phyloP scores from a whole-genome alignment of 495 filamentous ascomycete genomes.

The Neurospora sp. region DNA sequence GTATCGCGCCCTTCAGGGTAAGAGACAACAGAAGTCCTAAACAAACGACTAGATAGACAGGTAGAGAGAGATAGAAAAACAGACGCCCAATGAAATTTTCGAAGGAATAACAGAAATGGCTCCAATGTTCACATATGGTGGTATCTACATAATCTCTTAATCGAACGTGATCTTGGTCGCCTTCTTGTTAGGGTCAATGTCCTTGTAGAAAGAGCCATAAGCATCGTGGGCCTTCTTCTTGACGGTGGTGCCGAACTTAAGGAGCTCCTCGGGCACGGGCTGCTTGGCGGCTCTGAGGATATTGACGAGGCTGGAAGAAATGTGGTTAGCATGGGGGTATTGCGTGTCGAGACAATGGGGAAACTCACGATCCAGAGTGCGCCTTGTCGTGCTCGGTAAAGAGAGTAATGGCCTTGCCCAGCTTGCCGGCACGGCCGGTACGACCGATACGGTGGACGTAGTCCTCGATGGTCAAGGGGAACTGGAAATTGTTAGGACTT shows the following conservation, averaged over 20 bases:
- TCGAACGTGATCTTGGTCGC: constrained; percentile 93
- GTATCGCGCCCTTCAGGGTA: constrained; percentile 31
- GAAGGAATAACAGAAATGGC: constrained; percentile 9
- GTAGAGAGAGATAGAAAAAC: background rate
- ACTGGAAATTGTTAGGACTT: constrained; percentile 20
- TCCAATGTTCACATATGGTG: background rate
- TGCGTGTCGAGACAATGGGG: background rate
- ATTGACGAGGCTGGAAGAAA: constrained; percentile 56
- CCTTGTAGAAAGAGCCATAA: constrained; percentile 90
- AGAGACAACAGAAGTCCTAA: constrained; percentile 4
- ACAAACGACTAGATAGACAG: background rate
- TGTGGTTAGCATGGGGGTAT: background rate
- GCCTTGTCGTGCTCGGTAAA: constrained; percentile 93
- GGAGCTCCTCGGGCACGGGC: constrained; percentile 71
- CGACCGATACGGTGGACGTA: constrained; percentile 96
- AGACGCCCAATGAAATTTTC: constrained; percentile 4
- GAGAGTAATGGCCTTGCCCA: constrained; percentile 81
- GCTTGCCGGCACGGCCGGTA: constrained; percentile 85
- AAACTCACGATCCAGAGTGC: constrained; percentile 69
- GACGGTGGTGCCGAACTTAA: constrained; percentile 95
- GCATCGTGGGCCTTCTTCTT: constrained; percentile 94
- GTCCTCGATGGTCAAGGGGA: constrained; percentile 68
- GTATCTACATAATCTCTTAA: constrained; percentile 23
- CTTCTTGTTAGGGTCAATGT: constrained; percentile 64
- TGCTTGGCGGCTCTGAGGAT: constrained; percentile 85